phyloP scores from a whole-genome alignment of 371 early-diverging fungal species.

The Actinomortierella ambigua region DNA sequence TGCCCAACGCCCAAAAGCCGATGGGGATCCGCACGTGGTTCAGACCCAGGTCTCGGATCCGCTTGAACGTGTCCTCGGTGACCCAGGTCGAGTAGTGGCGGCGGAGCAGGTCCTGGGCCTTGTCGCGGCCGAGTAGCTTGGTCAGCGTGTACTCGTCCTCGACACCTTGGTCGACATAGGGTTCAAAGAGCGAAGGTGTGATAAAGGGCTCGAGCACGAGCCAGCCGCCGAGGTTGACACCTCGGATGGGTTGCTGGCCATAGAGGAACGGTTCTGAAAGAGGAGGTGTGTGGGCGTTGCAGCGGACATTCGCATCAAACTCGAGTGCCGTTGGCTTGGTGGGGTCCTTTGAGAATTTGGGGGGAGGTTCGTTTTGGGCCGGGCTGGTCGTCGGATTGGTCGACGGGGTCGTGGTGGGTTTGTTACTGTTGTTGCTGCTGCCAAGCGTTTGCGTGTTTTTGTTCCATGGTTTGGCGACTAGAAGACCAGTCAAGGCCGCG shows the following conservation, averaged over 20 bases:
- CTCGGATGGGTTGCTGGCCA: constrained; percentile 63
- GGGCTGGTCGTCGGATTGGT: too few species aligned
- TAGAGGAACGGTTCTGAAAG: constrained; percentile 59
- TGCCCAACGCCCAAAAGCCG: constrained; percentile 76
- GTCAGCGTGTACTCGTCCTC: constrained; percentile 73
- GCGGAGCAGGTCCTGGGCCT: constrained; percentile 55
- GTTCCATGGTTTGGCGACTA: constrained; percentile 31
- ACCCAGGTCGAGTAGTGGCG: constrained; percentile 72
- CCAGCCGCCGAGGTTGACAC: constrained; percentile 78
- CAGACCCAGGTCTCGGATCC: constrained; percentile 64
- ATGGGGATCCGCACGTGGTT: constrained; percentile 80
- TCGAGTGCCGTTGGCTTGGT: constrained; percentile 9
- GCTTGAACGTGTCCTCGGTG: constrained; percentile 70
- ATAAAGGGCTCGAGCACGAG: constrained; percentile 78
- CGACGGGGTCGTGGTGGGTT: neutral
- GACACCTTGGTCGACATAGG: constrained; percentile 49
- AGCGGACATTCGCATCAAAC: constrained; percentile 10
- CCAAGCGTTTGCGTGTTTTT: neutral
- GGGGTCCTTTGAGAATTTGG: constrained; percentile 6
- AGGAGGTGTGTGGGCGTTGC: constrained; percentile 51
- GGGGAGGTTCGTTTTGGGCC: neutral
- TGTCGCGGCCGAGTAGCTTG: constrained; percentile 58
- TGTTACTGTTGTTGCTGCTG: neutral
- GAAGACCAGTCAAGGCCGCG: constrained; percentile 8
- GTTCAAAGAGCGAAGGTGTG: constrained; percentile 73